phyloP scores from a whole-genome alignment of 2,329 filamentous ascomycete species.

The Penicillium sp. region DNA sequence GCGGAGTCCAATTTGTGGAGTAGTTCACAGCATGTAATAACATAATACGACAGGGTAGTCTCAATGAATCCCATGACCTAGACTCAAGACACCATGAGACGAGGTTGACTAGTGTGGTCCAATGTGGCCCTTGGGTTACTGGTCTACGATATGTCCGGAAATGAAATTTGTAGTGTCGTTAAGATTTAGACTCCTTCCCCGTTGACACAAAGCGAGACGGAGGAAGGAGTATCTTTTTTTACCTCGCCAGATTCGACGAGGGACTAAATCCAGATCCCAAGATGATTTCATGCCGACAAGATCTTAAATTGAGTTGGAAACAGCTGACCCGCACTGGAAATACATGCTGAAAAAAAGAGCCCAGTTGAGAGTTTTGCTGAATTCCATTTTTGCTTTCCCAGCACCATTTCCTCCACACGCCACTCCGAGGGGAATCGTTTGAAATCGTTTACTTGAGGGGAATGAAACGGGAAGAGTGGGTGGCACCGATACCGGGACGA shows the following conservation, averaged over 20 bases:
- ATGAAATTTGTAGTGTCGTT: constrained; percentile 24
- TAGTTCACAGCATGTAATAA: not conserved
- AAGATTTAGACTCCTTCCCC: constrained; percentile 47
- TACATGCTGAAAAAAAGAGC: constrained; percentile 42
- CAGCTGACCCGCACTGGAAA: constrained; percentile 42
- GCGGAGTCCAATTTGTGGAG: not conserved
- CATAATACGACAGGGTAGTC: not conserved
- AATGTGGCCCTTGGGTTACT: not conserved
- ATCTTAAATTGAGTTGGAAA: constrained; percentile 44
- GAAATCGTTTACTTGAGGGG: constrained; percentile 83
- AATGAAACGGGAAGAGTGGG: constrained; percentile 99
- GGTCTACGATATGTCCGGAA: not conserved
- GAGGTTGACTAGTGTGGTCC: not conserved
- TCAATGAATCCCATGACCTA: not conserved
- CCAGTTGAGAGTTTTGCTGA: constrained; percentile 28
- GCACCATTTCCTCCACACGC: constrained; percentile 39
- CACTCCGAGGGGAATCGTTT: constrained; percentile 41
- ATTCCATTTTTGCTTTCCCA: constrained; percentile 39
- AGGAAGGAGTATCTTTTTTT: constrained; percentile 19
- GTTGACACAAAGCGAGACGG: constrained; percentile 14
- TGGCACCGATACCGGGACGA: constrained; percentile 99
- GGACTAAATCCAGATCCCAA: constrained; percentile 26
- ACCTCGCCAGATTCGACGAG: constrained; percentile 49
- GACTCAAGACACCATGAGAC: not conserved
- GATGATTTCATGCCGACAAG: constrained; percentile 38